A percentile compares a stretch with the other conserved stretches of the same genome.
These are phyloP conservation scores for Firmiana major DNA, from an alignment of 345 rosid genomes.

Conservation along the genomic window DNA sequence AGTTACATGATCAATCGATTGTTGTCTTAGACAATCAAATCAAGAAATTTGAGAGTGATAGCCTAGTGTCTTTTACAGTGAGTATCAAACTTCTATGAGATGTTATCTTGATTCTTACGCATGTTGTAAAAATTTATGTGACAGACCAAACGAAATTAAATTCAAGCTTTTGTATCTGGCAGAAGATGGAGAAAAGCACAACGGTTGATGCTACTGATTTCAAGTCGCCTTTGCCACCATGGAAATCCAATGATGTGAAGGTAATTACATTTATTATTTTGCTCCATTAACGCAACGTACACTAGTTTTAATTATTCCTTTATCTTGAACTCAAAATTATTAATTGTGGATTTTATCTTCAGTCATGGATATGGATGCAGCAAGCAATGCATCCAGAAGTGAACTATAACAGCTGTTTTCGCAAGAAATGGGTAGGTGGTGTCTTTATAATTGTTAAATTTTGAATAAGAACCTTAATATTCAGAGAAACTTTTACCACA, in stretches of 20 bases:
- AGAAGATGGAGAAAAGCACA: slow-evolving; percentile 52
- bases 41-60: slow-evolving; percentile 39
- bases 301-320: not conserved
- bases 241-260: slow-evolving; percentile 91
- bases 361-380: slow-evolving; percentile 99
- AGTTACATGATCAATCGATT: slow-evolving; percentile 39
- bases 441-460: not conserved
- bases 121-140: not conserved
- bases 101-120: not conserved
- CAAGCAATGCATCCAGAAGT: slow-evolving; percentile 97
- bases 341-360: slow-evolving; percentile 7
- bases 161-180: slow-evolving; percentile 10
- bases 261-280: slow-evolving; percentile 23
- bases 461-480: not conserved
- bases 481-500: not conserved
- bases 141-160: not conserved
- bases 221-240: slow-evolving; percentile 65
- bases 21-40: slow-evolving; percentile 42
- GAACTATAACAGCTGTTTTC: slow-evolving; percentile 72
- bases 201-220: slow-evolving; percentile 65
- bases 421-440: slow-evolving; percentile 68
- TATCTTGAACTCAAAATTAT: not conserved
- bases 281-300: not conserved
- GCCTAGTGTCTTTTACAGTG: slow-evolving; percentile 45
- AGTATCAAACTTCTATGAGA: not conserved